Percentiles rank a stretch among this genome's conserved stretches.
Conservation (phyloP, 148 eudicot species). For the Camellia granthamiana region DNA sequence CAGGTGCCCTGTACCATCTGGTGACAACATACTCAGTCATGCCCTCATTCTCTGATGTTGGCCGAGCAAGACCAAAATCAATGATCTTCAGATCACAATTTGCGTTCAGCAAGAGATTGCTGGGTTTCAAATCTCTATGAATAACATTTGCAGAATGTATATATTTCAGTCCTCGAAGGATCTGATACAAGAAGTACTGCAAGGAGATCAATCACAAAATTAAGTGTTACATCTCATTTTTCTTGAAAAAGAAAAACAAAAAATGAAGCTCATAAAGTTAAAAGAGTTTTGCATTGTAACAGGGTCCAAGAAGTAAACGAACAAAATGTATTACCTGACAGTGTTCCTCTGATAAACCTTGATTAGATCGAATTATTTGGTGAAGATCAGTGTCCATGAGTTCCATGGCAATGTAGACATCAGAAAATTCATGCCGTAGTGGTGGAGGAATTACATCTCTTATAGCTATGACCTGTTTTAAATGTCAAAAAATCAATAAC, state of each 20-base stretch:
- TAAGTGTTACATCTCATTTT: background rate
- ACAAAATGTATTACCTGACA: slow-evolving; percentile 57
- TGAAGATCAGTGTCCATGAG: slow-evolving; percentile 48
- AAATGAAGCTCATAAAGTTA: no score
- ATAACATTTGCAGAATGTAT: slow-evolving; percentile 84
- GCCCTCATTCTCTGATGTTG: slow-evolving; percentile 65
- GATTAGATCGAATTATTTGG: slow-evolving; percentile 89
- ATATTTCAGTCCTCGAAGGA: slow-evolving; percentile 80
- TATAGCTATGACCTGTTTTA: slow-evolving; percentile 61
- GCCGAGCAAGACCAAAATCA: slow-evolving; percentile 90
- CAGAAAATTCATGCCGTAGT: slow-evolving; percentile 58
- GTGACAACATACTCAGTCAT: slow-evolving; percentile 95
- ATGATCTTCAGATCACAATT: slow-evolving; percentile 84
- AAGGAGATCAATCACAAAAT: slow-evolving; percentile 12
- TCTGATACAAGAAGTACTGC: slow-evolving; percentile 93
- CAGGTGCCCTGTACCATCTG: slow-evolving; percentile 93
- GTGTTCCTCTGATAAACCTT: slow-evolving; percentile 85
- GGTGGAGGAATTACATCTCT: slow-evolving; percentile 60
- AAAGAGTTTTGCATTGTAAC: background rate
- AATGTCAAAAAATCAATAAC: background rate
- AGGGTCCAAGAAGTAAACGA: background rate
- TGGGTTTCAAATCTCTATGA: slow-evolving; percentile 88
- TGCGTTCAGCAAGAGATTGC: slow-evolving; percentile 74
- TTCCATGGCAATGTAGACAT: slow-evolving; percentile 81
- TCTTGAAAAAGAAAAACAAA: background rate